Evolutionary conservation across 352 stramenopile species (phyloP), one percentile per base, ranked within the genome.

Genomic region (Phytophthora pluvialis): DNA sequence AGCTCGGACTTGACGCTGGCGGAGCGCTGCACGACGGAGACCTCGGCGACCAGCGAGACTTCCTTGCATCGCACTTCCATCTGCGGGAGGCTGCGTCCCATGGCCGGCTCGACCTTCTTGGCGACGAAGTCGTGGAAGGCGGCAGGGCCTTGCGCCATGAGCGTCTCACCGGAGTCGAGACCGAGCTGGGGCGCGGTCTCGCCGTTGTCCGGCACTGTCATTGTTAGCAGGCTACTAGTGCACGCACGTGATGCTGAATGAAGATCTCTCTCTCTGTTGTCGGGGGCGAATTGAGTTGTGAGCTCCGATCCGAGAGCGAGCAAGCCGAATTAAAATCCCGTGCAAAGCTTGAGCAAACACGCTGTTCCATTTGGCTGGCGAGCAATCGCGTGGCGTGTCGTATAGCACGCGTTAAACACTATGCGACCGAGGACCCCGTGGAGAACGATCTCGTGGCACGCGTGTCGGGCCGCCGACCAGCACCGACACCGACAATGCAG

Each of bases 41-140:
- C 61, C 12, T 79, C 55, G 21, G 71, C 73, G 12, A 66, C 15
- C 5, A 78, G 26, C 0, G 74, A 76, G 1, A 82, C 18, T 16
- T 80, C 25, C 13, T 67, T 75, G 55, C 70, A 75, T 12, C 74
- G 71, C 29, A 81, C 70, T 38, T 81, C 71, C 44, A 79, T 70
- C 43, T 78, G 67, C 7, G 64, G 70, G n/a, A 82, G 43, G 47
- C 7, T 9, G 28, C 56, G 67, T 16, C 72, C 69, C 4, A 70
- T 10, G 31, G 72, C 56, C 21, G 47, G 33, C 43, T 77, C 68
- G 6, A 80, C 36, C 31, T 75, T 49, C 1, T 58, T 44, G 9
- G 55, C 53, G 4, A 80, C 28, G 46, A 60, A 67, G 18, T 70
- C 51, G 55, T 80, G 56, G 43, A 78, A 72, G 4, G 50, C 57